Base-by-base conservation (phyloP, 164 flowering plant genomes). In the Aristolochia contorta region DNA sequence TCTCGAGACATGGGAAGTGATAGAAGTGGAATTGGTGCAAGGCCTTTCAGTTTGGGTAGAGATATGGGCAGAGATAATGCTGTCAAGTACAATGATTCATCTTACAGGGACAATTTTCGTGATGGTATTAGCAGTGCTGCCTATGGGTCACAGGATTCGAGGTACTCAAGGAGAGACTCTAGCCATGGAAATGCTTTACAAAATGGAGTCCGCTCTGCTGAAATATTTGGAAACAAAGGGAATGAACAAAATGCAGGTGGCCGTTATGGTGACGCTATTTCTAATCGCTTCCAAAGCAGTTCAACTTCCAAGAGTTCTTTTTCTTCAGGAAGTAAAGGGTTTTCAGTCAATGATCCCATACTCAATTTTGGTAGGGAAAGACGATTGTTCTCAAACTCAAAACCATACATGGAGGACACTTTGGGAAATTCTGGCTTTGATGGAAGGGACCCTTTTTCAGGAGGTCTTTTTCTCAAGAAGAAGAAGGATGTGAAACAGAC, bases 401-500 rank as follows among this genome's bases (percentile, higher is more conserved):
- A 84, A 53, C 76, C 80, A 53, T 79, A 74, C 61, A 3, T 59
- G 16, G 96, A 83, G 50, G 96, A 90, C 61, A 74, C 84, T 63
- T 82, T 76, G 58, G 63, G 82, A 77, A 65, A 56, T 47, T 16
- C 74, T 50, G 74, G 68, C 58, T 81, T 77, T 80, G 96, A 87
- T 68, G 87, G 77, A 54, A 74, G 69, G 21, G 92, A 87, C 78
- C 80, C 84, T 48, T 78, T 90, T 60, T 57, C 87, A 55, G 84
- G 80, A 20, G 74, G 79, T 63, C 68, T 78, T 57, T 67, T 86
- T 62, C 72, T 84, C 47, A 93, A 80, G 80, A 81, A 77, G 72
- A 93, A 87, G 75, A 93, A 88, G 61, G 96, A 88, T 69, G 66
- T 75, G 45, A 87, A 78, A 61, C 82, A 75, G 55, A 65, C 76